These are phyloP conservation scores for Scutellaria baicalensis DNA, from an alignment of 257 asterid genomes.

Conservation along the genomic window DNA sequence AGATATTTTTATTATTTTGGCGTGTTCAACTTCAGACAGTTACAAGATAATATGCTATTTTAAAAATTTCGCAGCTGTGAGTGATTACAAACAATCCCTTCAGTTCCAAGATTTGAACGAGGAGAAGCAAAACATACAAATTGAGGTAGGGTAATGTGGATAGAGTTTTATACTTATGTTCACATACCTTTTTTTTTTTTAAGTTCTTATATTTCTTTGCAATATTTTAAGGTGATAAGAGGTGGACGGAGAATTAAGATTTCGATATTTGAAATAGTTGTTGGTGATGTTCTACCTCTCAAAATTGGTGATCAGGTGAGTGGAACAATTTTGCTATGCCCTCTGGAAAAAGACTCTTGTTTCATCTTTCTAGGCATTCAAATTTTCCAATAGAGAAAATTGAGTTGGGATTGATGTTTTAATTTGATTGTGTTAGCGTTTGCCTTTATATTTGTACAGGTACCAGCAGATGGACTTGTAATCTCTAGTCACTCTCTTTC, in stretches of 20 bases:
- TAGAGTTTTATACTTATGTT: not conserved
- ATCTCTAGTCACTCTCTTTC: slow-evolving; percentile 77
- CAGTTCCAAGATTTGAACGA: slow-evolving; percentile 87
- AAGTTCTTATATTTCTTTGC: not conserved
- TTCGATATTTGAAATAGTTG: slow-evolving; percentile 86
- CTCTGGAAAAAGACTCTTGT: not conserved
- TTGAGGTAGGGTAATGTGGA: slow-evolving; percentile 55
- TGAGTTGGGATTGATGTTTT: not conserved
- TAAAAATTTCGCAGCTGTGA: slow-evolving; percentile 50
- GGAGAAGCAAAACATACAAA: slow-evolving; percentile 89
- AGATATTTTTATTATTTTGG: not conserved
- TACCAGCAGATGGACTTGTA: slow-evolving; percentile 93
- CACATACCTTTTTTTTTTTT: not conserved
- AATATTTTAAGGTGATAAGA: slow-evolving; percentile 53
- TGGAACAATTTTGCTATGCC: not conserved
- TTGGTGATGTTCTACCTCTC: slow-evolving; percentile 89
- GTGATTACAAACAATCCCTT: slow-evolving; percentile 93
- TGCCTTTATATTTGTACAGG: slow-evolving; percentile 37
- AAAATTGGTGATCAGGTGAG: slow-evolving; percentile 97
- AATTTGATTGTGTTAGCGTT: slow-evolving; percentile 1
- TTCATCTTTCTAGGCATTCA: not conserved
- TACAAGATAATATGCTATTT: not conserved
- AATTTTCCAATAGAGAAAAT: not conserved
- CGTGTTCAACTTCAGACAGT: not conserved
- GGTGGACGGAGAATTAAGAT: slow-evolving; percentile 68